Evolutionary conservation across 2,329 filamentous ascomycete species (phyloP).

Genomic region (Exophiala viscosa): DNA sequence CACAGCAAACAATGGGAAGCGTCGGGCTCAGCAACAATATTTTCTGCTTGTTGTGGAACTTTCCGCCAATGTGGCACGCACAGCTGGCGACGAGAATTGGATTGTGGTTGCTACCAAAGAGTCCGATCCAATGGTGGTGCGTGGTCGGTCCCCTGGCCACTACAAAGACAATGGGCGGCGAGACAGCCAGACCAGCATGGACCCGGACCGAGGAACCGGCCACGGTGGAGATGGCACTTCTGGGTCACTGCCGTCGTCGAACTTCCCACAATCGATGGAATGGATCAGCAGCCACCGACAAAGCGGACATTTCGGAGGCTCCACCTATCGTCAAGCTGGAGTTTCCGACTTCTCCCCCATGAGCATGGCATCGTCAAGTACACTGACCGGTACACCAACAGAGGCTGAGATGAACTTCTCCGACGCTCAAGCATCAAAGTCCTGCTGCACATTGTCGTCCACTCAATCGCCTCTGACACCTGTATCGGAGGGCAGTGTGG

Average conservation of each 20-base stretch:
- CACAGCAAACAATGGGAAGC: conserved; percentile 89
- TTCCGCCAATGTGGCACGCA: conserved; percentile 60
- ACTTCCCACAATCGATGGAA: conserved; percentile 13
- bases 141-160: conserved; percentile 76
- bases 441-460: conserved; percentile 18
- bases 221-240: conserved; percentile 36
- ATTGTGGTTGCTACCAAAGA: conserved; percentile 68
- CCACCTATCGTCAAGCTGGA: conserved; percentile 20
- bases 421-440: conserved; percentile 17
- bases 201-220: conserved; percentile 61
- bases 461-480: conserved; percentile 23
- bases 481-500: conserved; percentile 21
- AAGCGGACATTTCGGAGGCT: conserved; percentile 17
- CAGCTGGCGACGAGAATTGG: conserved; percentile 52
- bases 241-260: conserved; percentile 7
- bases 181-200: conserved; percentile 66
- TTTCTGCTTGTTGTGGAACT: conserved; percentile 88
- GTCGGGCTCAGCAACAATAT: conserved; percentile 84
- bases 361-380: conserved; percentile 20
- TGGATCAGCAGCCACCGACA: conserved; percentile 20
- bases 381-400: conserved; percentile 11
- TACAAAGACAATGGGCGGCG: conserved; percentile 66
- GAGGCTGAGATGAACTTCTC: conserved; percentile 18
- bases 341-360: conserved; percentile 16
- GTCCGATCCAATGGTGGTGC: conserved; percentile 81